Percentiles rank a stretch among this genome's conserved stretches.
phyloP scores from a whole-genome alignment of 352 stramenopile species.

The Globisporangium emineosum region DNA sequence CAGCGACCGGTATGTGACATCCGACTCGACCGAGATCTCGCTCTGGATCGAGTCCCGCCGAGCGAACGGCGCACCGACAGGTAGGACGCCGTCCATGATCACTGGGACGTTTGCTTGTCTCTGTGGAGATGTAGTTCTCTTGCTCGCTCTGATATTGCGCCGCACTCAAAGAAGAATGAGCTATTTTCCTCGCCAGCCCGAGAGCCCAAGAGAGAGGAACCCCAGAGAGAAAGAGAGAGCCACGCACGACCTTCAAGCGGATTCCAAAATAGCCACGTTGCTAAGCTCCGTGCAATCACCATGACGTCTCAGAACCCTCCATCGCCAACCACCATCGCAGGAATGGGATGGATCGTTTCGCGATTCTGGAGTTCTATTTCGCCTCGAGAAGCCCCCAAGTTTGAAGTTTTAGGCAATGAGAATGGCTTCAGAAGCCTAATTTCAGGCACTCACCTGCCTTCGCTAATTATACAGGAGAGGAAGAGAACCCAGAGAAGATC shows the following conservation, averaged over 20 bases:
- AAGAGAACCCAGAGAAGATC: background rate
- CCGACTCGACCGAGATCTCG: slow-evolving; percentile 39
- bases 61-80: slow-evolving; percentile 6
- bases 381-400: background rate
- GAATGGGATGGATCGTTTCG: slow-evolving; percentile 6
- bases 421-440: background rate
- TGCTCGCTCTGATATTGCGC: slow-evolving; percentile 1
- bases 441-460: background rate
- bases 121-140: background rate
- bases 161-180: slow-evolving; percentile 5
- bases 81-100: slow-evolving; percentile 19
- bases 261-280: background rate
- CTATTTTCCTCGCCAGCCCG: background rate
- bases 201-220: background rate
- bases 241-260: background rate
- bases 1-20: slow-evolving; percentile 42
- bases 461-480: background rate
- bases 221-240: background rate
- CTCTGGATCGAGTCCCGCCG: slow-evolving; percentile 34
- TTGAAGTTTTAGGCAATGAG: background rate
- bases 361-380: background rate
- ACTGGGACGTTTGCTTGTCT: background rate
- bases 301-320: background rate
- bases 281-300: background rate
- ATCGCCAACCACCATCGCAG: background rate